Percentiles rank a stretch among this genome's conserved stretches.
These are phyloP conservation scores for Diaporthe sp. DNA, from an alignment of 2,329 filamentous ascomycete species.

Conservation along the genomic window DNA sequence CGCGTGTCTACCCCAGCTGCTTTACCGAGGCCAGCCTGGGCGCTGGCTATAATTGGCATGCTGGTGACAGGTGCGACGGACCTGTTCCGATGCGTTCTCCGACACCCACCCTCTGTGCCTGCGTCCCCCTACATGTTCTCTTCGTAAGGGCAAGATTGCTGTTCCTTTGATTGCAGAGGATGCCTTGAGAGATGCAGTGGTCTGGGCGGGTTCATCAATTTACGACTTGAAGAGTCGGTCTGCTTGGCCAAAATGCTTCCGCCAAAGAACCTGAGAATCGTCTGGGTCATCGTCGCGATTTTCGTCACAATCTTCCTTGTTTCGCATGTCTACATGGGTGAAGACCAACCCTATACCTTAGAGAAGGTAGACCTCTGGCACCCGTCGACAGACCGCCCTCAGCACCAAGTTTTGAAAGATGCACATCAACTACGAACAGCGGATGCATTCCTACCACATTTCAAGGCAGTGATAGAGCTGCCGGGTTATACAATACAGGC, in stretches of 20 bases:
- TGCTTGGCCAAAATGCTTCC: neutral
- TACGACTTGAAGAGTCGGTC: neutral
- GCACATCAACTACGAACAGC: neutral
- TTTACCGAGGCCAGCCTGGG: neutral
- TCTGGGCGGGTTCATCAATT: neutral
- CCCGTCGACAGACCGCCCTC: neutral
- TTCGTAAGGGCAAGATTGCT: neutral
- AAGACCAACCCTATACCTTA: neutral
- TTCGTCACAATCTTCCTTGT: neutral
- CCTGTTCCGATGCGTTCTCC: neutral
- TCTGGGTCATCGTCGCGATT: neutral
- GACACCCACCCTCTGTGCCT: neutral
- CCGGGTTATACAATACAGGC: neutral
- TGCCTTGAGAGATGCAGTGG: neutral
- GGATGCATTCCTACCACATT: slow-evolving; percentile 2
- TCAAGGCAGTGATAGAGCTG: neutral
- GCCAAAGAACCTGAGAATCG: neutral
- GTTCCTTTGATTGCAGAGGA: neutral
- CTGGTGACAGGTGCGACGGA: neutral
- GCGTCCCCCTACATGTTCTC: neutral
- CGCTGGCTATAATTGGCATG: neutral
- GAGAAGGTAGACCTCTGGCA: neutral
- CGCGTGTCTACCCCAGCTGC: neutral
- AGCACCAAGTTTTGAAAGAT: neutral
- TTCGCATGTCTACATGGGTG: neutral